Evolutionary conservation across 805 yeast genomes (phyloP).

Genomic region (Candida patagonica): DNA sequence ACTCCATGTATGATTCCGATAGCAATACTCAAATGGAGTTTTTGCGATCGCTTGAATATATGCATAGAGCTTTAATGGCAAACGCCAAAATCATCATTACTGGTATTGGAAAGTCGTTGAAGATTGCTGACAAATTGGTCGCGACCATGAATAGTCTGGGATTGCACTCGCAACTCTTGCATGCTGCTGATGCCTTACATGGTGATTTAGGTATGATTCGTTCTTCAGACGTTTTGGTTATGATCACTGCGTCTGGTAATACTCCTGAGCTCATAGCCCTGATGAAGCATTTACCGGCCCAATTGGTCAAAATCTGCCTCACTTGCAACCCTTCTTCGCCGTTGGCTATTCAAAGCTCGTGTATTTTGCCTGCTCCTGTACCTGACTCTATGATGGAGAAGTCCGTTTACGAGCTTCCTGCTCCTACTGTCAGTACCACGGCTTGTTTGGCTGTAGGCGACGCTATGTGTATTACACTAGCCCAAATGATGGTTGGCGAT

Average conservation of each 20-base stretch:
- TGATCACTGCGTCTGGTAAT: conserved; percentile 74
- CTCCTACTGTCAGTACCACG: conserved; percentile 82
- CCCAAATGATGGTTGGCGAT: conserved; percentile 57
- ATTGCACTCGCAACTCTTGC: conserved; percentile 55
- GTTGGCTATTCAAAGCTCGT: conserved; percentile 42
- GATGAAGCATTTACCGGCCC: conserved; percentile 46
- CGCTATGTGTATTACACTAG: conserved; percentile 63
- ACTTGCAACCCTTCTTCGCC: conserved; percentile 54
- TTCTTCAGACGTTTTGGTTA: conserved; percentile 46
- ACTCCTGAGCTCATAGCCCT: conserved; percentile 62
- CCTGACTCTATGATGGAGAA: conserved; percentile 49
- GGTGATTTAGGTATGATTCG: conserved; percentile 76
- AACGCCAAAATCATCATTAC: conserved; percentile 67
- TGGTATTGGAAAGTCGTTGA: conserved; percentile 80
- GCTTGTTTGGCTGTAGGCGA: conserved; percentile 69
- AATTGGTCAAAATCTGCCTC: conserved; percentile 48
- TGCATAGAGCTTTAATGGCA: conserved; percentile 33
- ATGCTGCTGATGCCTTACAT: conserved; percentile 83
- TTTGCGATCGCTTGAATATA: conserved; percentile 23
- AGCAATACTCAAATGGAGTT: conserved; percentile 22
- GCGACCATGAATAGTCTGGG: conserved; percentile 80
- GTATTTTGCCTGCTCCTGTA: conserved; percentile 53
- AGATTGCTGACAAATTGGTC: conserved; percentile 66
- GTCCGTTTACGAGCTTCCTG: conserved; percentile 68
- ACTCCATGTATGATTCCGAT: conserved; percentile 20